These are phyloP conservation scores for Rhizopogon vulgaris DNA, from an alignment of 768 basidiomycete species.

Conservation along the genomic window DNA sequence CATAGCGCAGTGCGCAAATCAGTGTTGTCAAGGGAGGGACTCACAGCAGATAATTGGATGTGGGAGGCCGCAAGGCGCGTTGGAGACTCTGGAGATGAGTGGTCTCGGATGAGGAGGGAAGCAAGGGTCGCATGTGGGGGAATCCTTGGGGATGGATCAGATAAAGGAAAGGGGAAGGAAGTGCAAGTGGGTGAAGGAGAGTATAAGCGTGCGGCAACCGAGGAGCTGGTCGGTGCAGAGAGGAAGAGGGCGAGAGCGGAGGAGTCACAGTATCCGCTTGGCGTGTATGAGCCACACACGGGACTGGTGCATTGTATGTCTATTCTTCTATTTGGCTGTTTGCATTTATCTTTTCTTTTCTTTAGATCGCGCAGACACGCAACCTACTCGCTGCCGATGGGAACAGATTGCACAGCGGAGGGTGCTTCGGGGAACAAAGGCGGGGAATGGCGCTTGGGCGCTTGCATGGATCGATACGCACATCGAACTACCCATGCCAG, in stretches of 20 bases:
- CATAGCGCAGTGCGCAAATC: constrained; percentile 81
- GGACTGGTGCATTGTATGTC: constrained; percentile 67
- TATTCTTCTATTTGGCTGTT: not conserved
- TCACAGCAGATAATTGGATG: constrained; percentile 94
- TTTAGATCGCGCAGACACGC: constrained; percentile 71
- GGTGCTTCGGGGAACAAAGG: constrained; percentile 66
- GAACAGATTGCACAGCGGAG: constrained; percentile 46
- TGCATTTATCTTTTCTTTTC: constrained; percentile 1
- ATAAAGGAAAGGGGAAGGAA: constrained; percentile 25
- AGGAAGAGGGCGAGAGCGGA: constrained; percentile 24
- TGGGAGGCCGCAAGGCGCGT: constrained; percentile 64
- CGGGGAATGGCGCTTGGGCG: constrained; percentile 76
- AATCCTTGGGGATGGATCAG: constrained; percentile 27
- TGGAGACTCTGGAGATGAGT: constrained; percentile 56
- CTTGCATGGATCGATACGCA: constrained; percentile 68
- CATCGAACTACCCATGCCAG: constrained; percentile 28
- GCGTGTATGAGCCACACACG: constrained; percentile 80
- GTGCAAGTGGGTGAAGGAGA: constrained; percentile 24
- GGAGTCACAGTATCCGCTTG: constrained; percentile 41
- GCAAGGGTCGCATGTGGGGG: constrained; percentile 48
- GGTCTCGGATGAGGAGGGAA: constrained; percentile 52
- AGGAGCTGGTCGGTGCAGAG: constrained; percentile 16
- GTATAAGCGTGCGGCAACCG: constrained; percentile 19
- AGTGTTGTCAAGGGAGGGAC: constrained; percentile 68
- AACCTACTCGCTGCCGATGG: constrained; percentile 62